A percentile compares a stretch with the other conserved stretches of the same genome.
phyloP scores from a whole-genome alignment of 1,139 yeast species.

The Pneumocystis carinii region DNA sequence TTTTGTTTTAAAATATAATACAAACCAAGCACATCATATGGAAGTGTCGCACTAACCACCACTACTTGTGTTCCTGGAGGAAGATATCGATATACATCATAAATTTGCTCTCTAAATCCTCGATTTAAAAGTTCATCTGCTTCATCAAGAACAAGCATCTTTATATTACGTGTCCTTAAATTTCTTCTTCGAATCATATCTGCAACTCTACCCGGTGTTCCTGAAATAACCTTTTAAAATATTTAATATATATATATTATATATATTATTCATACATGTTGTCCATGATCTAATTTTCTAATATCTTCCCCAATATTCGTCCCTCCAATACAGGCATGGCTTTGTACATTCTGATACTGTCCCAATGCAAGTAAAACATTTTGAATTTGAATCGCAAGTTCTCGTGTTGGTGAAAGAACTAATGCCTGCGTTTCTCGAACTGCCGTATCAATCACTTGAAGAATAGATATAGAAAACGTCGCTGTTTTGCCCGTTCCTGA shows the following conservation, averaged over 20 bases:
- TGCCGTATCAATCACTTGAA: conserved; percentile 51
- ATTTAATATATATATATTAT: background rate
- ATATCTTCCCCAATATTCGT: conserved; percentile 84
- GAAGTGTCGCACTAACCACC: conserved; percentile 93
- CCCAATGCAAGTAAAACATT: conserved; percentile 91
- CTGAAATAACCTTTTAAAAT: conserved; percentile 47
- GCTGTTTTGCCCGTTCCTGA: conserved; percentile 99
- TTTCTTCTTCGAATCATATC: conserved; percentile 94
- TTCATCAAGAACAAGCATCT: conserved; percentile 97
- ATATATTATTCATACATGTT: conserved; percentile 35
- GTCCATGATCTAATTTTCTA: conserved; percentile 82
- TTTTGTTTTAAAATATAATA: background rate
- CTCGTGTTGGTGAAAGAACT: conserved; percentile 97
- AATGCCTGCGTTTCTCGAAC: conserved; percentile 58
- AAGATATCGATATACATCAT: conserved; percentile 85
- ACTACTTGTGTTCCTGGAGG: conserved; percentile 95
- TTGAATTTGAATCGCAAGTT: conserved; percentile 94
- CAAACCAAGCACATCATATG: conserved; percentile 55
- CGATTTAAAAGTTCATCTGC: conserved; percentile 97
- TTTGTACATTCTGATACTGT: conserved; percentile 80
- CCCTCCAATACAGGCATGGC: conserved; percentile 99
- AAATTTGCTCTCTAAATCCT: conserved; percentile 96
- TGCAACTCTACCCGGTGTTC: conserved; percentile 98
- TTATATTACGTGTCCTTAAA: conserved; percentile 76
- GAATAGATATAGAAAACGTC: conserved; percentile 91